Evolutionary conservation across 2,329 filamentous ascomycete species (phyloP), one percentile per base, ranked within the genome.

Genomic region (Penicillium sp.): DNA sequence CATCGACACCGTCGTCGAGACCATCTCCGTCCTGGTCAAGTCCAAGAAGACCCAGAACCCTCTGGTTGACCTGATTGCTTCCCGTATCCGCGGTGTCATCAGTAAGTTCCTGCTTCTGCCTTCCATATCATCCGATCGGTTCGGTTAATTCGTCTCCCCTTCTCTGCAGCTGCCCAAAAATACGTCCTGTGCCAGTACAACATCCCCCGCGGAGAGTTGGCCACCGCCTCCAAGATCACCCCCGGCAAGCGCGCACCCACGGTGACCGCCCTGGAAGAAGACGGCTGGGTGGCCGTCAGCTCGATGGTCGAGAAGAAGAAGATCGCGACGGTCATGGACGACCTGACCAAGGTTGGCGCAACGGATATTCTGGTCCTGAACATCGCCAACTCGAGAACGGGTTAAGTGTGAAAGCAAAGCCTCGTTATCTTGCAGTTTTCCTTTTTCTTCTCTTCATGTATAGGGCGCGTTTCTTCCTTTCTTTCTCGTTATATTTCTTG

Each of bases 171-270:
- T 37, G 93, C 93, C 9, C 88, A 98, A 73, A 85, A 83, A 70
- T 97, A 87, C 66, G 88, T 97, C 26, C 81, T 97, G 28, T 97
- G 93, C 75, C 89, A 94, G 65, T 98, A 97, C 78, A 98, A 98
- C 72, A 81, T 97, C 52, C 79, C 87, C 59, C 82, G 90, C 53
- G 67, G 71, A 42, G 79, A 80, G 47, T 79, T 98, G 49, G 64
- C 76, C 6, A 73, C 75, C 29, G 90, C 87, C 7, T 81, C 78
- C 41, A 79, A 79, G 59, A 87, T 97, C 66, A 96, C 93, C 0
- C 93, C 93, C 0, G 93, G 93, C 54, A 95, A 93, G 75, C 85
- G 93, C 44, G 90, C 93, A 2, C 88, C 93, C 2, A 97, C 91
- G 2, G 79, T 97, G 59, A 96, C 87, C n/a, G 76, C 85, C 15